Percentiles rank a stretch among this genome's conserved stretches.
These are phyloP conservation scores for Tausonia pullulans DNA, from an alignment of 1,284 basidiomycete genomes.

Conservation along the genomic window DNA sequence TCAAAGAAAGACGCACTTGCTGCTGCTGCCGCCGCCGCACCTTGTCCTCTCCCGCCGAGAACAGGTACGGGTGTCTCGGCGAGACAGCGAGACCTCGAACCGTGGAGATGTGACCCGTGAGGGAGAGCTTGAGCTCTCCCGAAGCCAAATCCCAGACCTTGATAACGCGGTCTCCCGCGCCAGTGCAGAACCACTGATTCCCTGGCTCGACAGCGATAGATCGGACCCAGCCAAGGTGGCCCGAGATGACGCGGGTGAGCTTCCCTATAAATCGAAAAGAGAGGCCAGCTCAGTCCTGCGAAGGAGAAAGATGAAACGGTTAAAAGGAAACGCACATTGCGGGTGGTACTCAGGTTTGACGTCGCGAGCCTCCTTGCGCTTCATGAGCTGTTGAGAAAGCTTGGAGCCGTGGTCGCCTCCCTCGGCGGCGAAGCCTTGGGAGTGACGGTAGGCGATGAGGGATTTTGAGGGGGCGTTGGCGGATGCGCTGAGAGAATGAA, in stretches of 20 bases:
- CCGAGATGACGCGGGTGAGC: constrained; percentile 90
- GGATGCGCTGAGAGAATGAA: constrained; percentile 9
- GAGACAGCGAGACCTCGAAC: constrained; percentile 90
- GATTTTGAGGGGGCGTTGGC: constrained; percentile 22
- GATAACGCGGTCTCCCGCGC: constrained; percentile 93
- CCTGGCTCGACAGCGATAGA: constrained; percentile 91
- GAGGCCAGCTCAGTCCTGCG: background rate
- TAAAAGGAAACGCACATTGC: constrained; percentile 40
- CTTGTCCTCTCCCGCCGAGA: constrained; percentile 97
- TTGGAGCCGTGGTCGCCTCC: constrained; percentile 39
- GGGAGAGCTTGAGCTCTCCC: constrained; percentile 84
- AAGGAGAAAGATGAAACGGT: background rate
- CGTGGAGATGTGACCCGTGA: constrained; percentile 96
- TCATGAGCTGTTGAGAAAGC: constrained; percentile 71
- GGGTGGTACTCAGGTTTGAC: constrained; percentile 92
- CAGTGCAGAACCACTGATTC: constrained; percentile 97
- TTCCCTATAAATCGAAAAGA: constrained; percentile 49
- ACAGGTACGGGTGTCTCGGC: constrained; percentile 86
- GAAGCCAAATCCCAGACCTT: constrained; percentile 99
- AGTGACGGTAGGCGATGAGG: constrained; percentile 35
- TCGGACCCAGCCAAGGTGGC: constrained; percentile 97
- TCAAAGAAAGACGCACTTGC: background rate
- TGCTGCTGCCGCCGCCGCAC: constrained; percentile 37
- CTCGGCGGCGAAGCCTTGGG: constrained; percentile 33
- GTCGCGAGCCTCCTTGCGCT: constrained; percentile 80